These are phyloP conservation scores for Diaporthe citri DNA, from an alignment of 2,329 filamentous ascomycete species.

Conservation along the genomic window DNA sequence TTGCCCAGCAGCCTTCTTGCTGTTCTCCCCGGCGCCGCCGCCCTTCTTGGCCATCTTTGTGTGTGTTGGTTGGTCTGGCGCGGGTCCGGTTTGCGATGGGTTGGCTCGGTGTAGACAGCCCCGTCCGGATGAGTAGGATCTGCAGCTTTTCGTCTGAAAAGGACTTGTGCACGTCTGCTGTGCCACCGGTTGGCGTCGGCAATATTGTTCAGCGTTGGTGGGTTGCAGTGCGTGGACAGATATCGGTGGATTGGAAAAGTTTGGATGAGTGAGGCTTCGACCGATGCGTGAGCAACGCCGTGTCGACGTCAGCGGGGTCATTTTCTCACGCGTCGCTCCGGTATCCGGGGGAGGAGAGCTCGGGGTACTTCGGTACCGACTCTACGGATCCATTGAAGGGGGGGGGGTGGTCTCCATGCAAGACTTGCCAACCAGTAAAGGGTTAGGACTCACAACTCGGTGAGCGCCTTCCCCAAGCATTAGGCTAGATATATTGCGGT, in stretches of 20 bases:
- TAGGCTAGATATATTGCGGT: slow-evolving; percentile 7
- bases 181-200: slow-evolving; percentile 30
- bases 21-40: slow-evolving; percentile 79
- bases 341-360: background rate
- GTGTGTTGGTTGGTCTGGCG: background rate
- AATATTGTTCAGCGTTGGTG: slow-evolving; percentile 5
- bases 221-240: slow-evolving; percentile 10
- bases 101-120: slow-evolving; percentile 4
- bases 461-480: background rate
- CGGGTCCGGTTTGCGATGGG: background rate
- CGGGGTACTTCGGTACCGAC: background rate
- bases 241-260: slow-evolving; percentile 5
- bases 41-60: slow-evolving; percentile 79
- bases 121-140: slow-evolving; percentile 20
- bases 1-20: slow-evolving; percentile 91
- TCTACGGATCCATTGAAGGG: background rate
- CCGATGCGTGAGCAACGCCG: slow-evolving; percentile 3
- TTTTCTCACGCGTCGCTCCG: slow-evolving; percentile 25
- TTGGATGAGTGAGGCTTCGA: slow-evolving; percentile 9
- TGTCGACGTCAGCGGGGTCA: slow-evolving; percentile 35
- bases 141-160: slow-evolving; percentile 9
- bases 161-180: background rate
- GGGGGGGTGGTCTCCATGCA: background rate
- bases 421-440: background rate
- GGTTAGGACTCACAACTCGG: slow-evolving; percentile 13